phyloP scores from a whole-genome alignment of 352 stramenopile species.

The Phytophthora brassicae region DNA sequence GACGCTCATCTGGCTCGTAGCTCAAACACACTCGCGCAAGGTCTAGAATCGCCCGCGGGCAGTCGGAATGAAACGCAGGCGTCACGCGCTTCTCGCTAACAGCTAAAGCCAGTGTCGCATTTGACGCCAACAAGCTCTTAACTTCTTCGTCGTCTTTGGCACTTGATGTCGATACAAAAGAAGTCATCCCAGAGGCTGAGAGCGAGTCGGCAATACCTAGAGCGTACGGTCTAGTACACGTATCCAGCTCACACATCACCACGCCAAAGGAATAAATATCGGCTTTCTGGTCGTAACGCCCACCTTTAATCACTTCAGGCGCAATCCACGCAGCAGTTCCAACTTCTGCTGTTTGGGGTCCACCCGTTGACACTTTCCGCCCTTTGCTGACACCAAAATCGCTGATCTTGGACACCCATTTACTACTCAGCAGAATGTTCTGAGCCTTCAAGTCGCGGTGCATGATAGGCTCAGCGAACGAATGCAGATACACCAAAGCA shows the following conservation, averaged over 20 bases:
- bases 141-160: conserved; percentile 12
- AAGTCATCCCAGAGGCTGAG: conserved; percentile 33
- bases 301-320: conserved; percentile 51
- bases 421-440: conserved; percentile 56
- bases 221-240: conserved; percentile 46
- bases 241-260: conserved; percentile 53
- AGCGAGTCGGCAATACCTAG: conserved; percentile 20
- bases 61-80: conserved; percentile 42
- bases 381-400: conserved; percentile 62
- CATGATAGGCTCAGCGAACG: conserved; percentile 41
- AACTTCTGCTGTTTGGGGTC: conserved; percentile 43
- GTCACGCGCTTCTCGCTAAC: conserved; percentile 43
- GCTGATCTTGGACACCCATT: conserved; percentile 51
- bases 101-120: conserved; percentile 43
- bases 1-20: conserved; percentile 43
- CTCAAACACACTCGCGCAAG: conserved; percentile 47
- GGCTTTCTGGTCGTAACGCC: conserved; percentile 44
- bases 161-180: conserved; percentile 16
- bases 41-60: conserved; percentile 30
- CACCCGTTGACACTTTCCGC: conserved; percentile 29
- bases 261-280: conserved; percentile 68
- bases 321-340: conserved; percentile 61
- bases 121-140: conserved; percentile 34
- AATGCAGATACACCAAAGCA: conserved; percentile 47
- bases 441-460: conserved; percentile 63